These are phyloP conservation scores for Phylloporus sp. DNA, from an alignment of 768 basidiomycete genomes.

Conservation along the genomic window DNA sequence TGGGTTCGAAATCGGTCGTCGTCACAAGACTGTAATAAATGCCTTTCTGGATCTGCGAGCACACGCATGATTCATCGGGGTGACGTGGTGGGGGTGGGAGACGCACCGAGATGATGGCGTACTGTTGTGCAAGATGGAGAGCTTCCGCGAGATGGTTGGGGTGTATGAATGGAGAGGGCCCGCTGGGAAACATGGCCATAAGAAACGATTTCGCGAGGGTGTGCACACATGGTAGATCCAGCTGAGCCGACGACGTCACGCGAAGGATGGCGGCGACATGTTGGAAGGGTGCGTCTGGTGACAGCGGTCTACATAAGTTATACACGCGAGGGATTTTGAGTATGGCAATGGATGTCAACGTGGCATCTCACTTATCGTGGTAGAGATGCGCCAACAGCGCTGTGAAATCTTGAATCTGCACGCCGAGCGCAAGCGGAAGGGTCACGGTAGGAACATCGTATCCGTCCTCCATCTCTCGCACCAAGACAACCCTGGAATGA, in stretches of 20 bases:
- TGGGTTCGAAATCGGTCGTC: slow-evolving; percentile 49
- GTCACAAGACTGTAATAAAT: slow-evolving; percentile 63
- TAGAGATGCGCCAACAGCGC: slow-evolving; percentile 60
- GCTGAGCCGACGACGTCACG: slow-evolving; percentile 47
- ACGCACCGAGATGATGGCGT: slow-evolving; percentile 48
- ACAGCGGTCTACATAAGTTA: slow-evolving; percentile 43
- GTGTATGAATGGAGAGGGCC: slow-evolving; percentile 39
- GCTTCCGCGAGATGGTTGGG: slow-evolving; percentile 49
- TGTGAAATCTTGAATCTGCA: slow-evolving; percentile 46
- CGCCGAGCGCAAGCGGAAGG: slow-evolving; percentile 36
- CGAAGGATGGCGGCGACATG: slow-evolving; percentile 54
- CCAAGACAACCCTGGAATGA: slow-evolving; percentile 36
- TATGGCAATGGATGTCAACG: background rate
- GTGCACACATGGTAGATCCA: slow-evolving; percentile 56
- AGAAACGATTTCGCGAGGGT: slow-evolving; percentile 40
- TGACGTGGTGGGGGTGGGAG: background rate
- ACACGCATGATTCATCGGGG: background rate
- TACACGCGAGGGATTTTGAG: background rate
- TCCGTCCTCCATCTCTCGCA: slow-evolving; percentile 1
- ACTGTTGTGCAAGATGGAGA: slow-evolving; percentile 44
- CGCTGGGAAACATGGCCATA: slow-evolving; percentile 44
- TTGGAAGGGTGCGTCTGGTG: slow-evolving; percentile 37
- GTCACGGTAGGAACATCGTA: slow-evolving; percentile 15
- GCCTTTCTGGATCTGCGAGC: slow-evolving; percentile 50
- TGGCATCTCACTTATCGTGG: slow-evolving; percentile 54